Conservation (phyloP, 2,329 filamentous ascomycete species). For the Xylariaceae sp. region DNA sequence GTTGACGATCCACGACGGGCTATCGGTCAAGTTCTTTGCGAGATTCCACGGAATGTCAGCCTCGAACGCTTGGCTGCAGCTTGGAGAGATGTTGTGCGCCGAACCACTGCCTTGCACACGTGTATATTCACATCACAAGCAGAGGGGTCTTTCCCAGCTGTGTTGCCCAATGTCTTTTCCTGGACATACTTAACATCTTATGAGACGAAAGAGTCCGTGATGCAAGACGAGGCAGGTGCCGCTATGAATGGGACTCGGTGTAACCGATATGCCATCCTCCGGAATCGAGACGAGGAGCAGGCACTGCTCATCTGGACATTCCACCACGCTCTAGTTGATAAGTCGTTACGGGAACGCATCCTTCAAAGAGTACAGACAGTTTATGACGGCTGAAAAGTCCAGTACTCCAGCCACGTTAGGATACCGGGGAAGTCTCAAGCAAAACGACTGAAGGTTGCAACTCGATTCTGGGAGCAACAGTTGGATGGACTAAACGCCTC, state of each 20-base stretch:
- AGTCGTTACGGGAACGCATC: neutral
- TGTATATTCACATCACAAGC: constrained; percentile 8
- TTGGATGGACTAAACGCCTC: constrained; percentile 8
- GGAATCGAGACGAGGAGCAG: neutral
- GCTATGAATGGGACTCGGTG: constrained; percentile 10
- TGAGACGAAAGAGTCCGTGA: constrained; percentile 3
- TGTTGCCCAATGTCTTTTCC: constrained; percentile 3
- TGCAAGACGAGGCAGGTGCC: constrained; percentile 10
- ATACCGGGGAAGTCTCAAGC: neutral
- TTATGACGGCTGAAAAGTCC: constrained; percentile 1
- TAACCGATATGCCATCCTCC: constrained; percentile 9
- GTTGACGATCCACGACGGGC: constrained; percentile 5
- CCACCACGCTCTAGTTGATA: constrained; percentile 8
- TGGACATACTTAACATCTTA: constrained; percentile 2
- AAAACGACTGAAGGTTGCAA: neutral
- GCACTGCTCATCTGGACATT: constrained; percentile 12
- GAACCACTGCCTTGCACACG: constrained; percentile 6
- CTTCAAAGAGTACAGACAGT: constrained; percentile 4
- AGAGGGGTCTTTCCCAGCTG: constrained; percentile 5
- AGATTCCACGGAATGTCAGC: constrained; percentile 3
- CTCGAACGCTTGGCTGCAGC: constrained; percentile 8
- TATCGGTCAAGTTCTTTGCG: constrained; percentile 9
- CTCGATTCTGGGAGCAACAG: constrained; percentile 8
- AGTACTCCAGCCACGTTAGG: neutral
- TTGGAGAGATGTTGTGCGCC: constrained; percentile 8